Conservation (phyloP, 495 filamentous ascomycete species). For the Cryomyces minteri region DNA sequence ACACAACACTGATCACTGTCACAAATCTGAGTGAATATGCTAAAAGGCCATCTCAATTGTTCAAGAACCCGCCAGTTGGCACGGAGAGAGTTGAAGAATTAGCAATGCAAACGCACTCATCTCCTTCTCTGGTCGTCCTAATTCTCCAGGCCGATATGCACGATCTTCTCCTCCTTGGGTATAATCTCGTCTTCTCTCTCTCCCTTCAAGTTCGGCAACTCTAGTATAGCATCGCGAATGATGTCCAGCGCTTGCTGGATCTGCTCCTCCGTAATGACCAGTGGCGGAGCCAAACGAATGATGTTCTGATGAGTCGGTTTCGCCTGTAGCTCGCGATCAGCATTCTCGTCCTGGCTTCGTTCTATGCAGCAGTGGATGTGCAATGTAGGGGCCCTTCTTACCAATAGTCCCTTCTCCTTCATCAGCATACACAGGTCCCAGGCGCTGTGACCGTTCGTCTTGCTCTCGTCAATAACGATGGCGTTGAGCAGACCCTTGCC, state of each 20-base stretch:
- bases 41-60: no score
- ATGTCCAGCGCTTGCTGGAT: slow-evolving; percentile 20
- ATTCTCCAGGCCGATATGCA: slow-evolving; percentile 44
- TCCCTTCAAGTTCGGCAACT: slow-evolving; percentile 21
- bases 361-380: slow-evolving; percentile 14
- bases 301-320: slow-evolving; percentile 99
- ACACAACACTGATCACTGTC: no score
- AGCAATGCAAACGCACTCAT: no score
- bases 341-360: slow-evolving; percentile 1
- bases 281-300: slow-evolving; percentile 30
- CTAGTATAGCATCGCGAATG: slow-evolving; percentile 20
- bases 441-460: slow-evolving; percentile 69
- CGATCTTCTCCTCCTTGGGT: slow-evolving; percentile 54
- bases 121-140: neutral
- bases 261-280: slow-evolving; percentile 24
- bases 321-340: slow-evolving; percentile 37
- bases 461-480: slow-evolving; percentile 85
- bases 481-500: slow-evolving; percentile 94
- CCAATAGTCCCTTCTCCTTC: slow-evolving; percentile 88
- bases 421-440: slow-evolving; percentile 95
- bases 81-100: no score
- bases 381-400: slow-evolving; percentile 34
- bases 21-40: no score
- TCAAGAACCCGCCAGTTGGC: no score
- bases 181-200: slow-evolving; percentile 87